Conservation (phyloP, 768 basidiomycete genomes). For the Mrakia gelida region DNA sequence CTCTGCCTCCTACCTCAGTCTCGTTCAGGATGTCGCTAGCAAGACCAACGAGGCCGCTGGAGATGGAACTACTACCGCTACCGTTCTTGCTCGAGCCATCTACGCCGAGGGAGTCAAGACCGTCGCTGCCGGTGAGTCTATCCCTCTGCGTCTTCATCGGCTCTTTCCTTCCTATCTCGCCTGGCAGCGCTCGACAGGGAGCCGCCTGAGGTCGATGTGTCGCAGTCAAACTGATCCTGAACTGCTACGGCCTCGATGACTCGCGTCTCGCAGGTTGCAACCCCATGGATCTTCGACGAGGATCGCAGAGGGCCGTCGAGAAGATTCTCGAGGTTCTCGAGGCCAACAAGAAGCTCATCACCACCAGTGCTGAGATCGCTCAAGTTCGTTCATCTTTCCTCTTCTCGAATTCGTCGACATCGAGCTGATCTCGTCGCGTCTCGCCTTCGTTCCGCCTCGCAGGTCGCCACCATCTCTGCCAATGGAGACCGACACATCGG, state of each 20-base stretch:
- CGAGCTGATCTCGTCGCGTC: neutral
- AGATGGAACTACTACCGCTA: conserved; percentile 97
- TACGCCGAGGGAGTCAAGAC: conserved; percentile 99
- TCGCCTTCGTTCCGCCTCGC: neutral
- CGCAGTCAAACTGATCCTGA: neutral
- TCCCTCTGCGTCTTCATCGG: neutral
- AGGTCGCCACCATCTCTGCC: conserved; percentile 86
- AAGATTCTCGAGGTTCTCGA: conserved; percentile 88
- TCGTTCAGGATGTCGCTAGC: conserved; percentile 90
- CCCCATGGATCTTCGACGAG: conserved; percentile 99
- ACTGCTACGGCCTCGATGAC: too few species aligned
- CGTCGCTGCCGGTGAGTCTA: conserved; percentile 64
- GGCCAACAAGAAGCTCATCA: conserved; percentile 83
- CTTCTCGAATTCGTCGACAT: neutral
- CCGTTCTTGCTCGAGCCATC: conserved; percentile 93
- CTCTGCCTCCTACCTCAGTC: conserved; percentile 49
- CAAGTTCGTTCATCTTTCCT: conserved; percentile 49
- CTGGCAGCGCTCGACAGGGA: too few species aligned
- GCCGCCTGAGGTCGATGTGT: too few species aligned
- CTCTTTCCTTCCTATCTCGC: neutral
- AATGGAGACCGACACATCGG: conserved; percentile 83
- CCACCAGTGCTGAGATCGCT: conserved; percentile 94
- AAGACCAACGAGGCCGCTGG: conserved; percentile 97
- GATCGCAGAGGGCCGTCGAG: conserved; percentile 93
- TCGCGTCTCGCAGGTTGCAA: conserved; percentile 65